A percentile compares a stretch with the other conserved stretches of the same genome.
phyloP scores from a whole-genome alignment of 2,329 filamentous ascomycete species.

The Eutypa lata region DNA sequence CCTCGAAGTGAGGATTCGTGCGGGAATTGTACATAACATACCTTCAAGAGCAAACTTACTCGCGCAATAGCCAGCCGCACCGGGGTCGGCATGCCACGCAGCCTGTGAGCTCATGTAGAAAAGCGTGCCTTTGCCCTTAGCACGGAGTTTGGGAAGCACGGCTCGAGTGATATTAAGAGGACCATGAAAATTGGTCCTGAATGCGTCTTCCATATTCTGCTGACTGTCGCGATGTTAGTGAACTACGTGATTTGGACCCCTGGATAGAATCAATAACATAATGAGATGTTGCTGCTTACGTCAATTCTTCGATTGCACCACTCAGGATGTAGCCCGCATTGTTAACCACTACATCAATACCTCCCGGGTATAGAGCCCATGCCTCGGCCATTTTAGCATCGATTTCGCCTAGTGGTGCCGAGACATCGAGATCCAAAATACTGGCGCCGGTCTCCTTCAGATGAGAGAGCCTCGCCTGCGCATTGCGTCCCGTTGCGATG shows the following conservation, averaged over 20 bases:
- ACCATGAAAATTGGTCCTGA: conserved; percentile 36
- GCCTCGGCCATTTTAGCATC: conserved; percentile 14
- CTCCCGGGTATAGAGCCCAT: conserved; percentile 16
- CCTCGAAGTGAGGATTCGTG: neutral
- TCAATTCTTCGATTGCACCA: conserved; percentile 26
- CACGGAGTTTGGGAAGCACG: conserved; percentile 28
- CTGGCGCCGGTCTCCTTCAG: conserved; percentile 31
- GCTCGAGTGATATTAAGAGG: conserved; percentile 34
- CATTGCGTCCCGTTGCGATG: conserved; percentile 38
- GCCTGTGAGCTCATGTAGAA: conserved; percentile 34
- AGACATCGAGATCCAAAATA: conserved; percentile 28
- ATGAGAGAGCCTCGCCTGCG: conserved; percentile 30
- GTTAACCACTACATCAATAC: conserved; percentile 36
- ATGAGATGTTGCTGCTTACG: conserved; percentile 7
- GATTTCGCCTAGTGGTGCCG: conserved; percentile 15
- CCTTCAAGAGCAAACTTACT: conserved; percentile 21
- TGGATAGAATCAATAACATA: no score
- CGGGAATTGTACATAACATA: conserved; percentile 7
- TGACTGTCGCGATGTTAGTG: conserved; percentile 10
- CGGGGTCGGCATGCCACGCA: conserved; percentile 29
- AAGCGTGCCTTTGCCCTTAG: conserved; percentile 27
- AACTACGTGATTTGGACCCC: no score
- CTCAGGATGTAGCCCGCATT: conserved; percentile 34
- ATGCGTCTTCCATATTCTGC: conserved; percentile 22
- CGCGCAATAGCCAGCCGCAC: conserved; percentile 22